phyloP scores from a whole-genome alignment of 768 basidiomycete species.

The Russula griseocarnosa region DNA sequence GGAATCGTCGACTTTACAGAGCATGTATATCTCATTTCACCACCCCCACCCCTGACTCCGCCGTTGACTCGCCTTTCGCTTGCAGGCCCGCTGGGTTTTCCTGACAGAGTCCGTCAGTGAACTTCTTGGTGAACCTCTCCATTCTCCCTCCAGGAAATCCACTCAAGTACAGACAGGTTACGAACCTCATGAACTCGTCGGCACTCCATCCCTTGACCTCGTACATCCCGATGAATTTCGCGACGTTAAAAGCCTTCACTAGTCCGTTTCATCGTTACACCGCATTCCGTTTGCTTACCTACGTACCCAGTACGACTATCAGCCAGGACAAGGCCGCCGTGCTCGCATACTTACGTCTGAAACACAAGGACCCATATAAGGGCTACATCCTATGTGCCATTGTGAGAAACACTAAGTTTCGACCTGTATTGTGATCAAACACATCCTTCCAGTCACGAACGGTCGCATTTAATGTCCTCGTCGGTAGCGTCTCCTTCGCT shows the following conservation, averaged over 20 bases:
- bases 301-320: constrained; percentile 60
- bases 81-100: constrained; percentile 62
- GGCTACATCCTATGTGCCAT: constrained; percentile 73
- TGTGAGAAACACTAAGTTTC: constrained; percentile 42
- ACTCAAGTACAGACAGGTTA: constrained; percentile 47
- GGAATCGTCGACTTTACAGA: constrained; percentile 79
- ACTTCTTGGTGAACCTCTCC: constrained; percentile 47
- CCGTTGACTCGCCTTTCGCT: neutral
- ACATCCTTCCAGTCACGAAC: constrained; percentile 47
- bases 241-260: constrained; percentile 63
- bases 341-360: constrained; percentile 71
- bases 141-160: neutral
- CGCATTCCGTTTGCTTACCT: neutral
- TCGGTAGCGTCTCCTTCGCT: constrained; percentile 77
- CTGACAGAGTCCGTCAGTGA: constrained; percentile 63
- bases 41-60: constrained; percentile 22
- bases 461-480: constrained; percentile 67
- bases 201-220: constrained; percentile 64
- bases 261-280: constrained; percentile 41
- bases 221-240: constrained; percentile 78
- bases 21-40: constrained; percentile 44
- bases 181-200: constrained; percentile 68
- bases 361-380: constrained; percentile 73
- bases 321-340: constrained; percentile 75
- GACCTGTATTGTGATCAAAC: neutral